Evolutionary conservation across 148 eudicot species (phyloP), one percentile per base, ranked within the genome.

Genomic region (Talinum fruticosum): DNA sequence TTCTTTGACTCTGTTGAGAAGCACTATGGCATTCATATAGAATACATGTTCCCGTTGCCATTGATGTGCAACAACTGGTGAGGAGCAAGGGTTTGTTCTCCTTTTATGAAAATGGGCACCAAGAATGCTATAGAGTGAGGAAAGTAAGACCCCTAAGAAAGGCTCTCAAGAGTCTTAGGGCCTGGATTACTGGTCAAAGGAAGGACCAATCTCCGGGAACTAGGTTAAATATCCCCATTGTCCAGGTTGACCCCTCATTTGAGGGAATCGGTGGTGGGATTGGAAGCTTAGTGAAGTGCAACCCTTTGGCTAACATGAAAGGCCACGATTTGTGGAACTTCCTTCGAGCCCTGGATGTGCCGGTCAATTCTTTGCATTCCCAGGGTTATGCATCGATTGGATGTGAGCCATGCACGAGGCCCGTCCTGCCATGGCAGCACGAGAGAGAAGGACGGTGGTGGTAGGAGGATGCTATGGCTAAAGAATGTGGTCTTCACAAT

Each of bases 381-480:
- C 90, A 87, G 76, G 95, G 95, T 10, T 91, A 86, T 54, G 75
- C 87, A 64, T 91, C 92, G 0, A 89, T 91, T 30, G 95, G 95
- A 30, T 89, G 95, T 36, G 92, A 91, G 81, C 95, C 95, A 0
- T 91, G 95, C 89, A 91, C 95, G 0, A 83, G 95, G 79, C 84
- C 95, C 0, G 95, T 91, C 24, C 78, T 91, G 32, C 95, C 95
- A 0, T 90, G 90, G 18, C 92, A 91, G 54, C 95, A 91, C 24
- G 95, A 91, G 82, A 77, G 95, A 34, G 95, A 91, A 71, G 95
- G 95, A 72, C 83, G 95, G 73, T 91, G 95, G 95, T 91, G 95
- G 95, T 91, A 92, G 95, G 95, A 91, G 71, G 95, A 91, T 74
- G 89, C 92, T 26, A 87, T 80, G 80, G 92, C 95, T 1, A 91